Evolutionary conservation across 768 basidiomycete species (phyloP).

Genomic region (Kwoniella sp.): DNA sequence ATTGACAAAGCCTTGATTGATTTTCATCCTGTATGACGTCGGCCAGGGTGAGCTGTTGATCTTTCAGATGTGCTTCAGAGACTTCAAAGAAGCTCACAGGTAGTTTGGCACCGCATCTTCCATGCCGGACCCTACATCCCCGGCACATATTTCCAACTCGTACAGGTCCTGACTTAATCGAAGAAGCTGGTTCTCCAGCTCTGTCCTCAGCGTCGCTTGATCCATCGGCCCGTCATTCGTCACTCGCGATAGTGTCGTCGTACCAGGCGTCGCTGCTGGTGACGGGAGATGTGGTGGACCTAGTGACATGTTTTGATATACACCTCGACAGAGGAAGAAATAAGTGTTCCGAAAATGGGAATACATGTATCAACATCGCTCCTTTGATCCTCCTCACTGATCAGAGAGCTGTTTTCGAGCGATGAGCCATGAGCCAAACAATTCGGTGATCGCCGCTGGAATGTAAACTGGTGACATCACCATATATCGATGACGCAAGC

Average conservation of each 20-base stretch:
- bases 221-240: conserved; percentile 10
- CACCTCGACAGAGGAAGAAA: no score
- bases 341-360: no score
- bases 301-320: conserved; percentile 33
- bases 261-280: conserved; percentile 36
- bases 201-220: conserved; percentile 27
- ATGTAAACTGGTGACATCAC: conserved; percentile 8
- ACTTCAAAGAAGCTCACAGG: conserved; percentile 28
- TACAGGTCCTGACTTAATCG: conserved; percentile 46
- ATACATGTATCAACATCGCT: no score
- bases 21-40: conserved; percentile 26
- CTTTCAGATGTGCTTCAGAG: no score
- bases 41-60: background rate
- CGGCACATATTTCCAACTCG: conserved; percentile 51
- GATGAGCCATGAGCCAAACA: background rate
- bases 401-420: no score
- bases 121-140: conserved; percentile 42
- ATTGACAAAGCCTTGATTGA: conserved; percentile 32
- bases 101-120: conserved; percentile 42
- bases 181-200: conserved; percentile 35
- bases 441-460: conserved; percentile 6
- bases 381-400: no score
- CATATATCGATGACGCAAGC: conserved; percentile 6
- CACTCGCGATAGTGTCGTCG: background rate
- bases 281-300: conserved; percentile 36